Conservation (phyloP, 1,139 yeast genomes). For the Candida mesenterica region DNA sequence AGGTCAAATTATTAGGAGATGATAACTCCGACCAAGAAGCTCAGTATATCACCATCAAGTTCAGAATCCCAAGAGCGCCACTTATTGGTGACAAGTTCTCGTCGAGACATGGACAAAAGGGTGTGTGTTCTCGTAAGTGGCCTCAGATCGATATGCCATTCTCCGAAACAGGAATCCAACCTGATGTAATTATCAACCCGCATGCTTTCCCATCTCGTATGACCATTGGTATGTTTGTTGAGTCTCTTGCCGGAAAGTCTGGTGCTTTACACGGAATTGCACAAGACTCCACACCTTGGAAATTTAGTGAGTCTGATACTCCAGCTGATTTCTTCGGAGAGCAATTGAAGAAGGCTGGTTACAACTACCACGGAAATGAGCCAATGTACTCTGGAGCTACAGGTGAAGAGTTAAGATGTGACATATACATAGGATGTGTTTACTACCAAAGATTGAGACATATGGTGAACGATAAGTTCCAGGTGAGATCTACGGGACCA, state of each 20-base stretch:
- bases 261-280: conserved; percentile 98
- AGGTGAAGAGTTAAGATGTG: conserved; percentile 95
- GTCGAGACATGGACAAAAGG: conserved; percentile 98
- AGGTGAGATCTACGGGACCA: conserved; percentile 98
- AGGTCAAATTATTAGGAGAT: conserved; percentile 88
- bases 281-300: conserved; percentile 97
- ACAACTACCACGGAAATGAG: conserved; percentile 97
- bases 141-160: conserved; percentile 97
- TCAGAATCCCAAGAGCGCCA: conserved; percentile 88
- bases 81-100: conserved; percentile 97
- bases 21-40: conserved; percentile 77
- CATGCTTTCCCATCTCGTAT: conserved; percentile 99
- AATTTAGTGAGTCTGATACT: conserved; percentile 83
- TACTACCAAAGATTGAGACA: conserved; percentile 98
- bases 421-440: conserved; percentile 93
- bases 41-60: conserved; percentile 83
- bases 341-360: conserved; percentile 82
- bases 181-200: conserved; percentile 95
- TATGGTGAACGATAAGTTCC: conserved; percentile 99
- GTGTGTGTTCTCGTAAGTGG: conserved; percentile 99
- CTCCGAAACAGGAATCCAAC: conserved; percentile 92
- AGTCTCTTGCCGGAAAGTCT: conserved; percentile 95
- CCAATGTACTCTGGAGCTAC: conserved; percentile 99
- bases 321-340: conserved; percentile 98
- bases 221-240: conserved; percentile 99